Evolutionary conservation across 352 stramenopile species (phyloP), one percentile per base, ranked within the genome.

Genomic region (Phytopythium montanum): DNA sequence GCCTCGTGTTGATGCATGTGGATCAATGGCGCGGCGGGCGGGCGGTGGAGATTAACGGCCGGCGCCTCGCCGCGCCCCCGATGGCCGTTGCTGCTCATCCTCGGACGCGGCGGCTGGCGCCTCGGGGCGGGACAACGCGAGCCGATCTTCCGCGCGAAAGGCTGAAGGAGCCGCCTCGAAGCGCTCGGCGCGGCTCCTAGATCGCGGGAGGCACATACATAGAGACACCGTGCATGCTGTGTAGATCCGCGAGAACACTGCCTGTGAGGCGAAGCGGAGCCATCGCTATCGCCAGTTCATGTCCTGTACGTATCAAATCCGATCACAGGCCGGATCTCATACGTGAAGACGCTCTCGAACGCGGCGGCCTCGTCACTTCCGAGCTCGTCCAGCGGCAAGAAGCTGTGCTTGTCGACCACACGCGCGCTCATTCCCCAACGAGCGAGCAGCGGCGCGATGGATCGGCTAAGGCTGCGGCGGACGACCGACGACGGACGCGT

Each of bases 201-300:
- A 75, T 75, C 41, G 38, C 68, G 62, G 59, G 59, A 76, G 72
- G 41, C 28, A 79, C 71, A 79, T 16, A 58, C 28, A 79, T 68
- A 79, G 16, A 58, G 10, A 10, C 10, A 23, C n/a, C 21, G n/a
- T 52, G 45, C 21, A 29, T 61, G 33, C 48, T 46, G 21, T 52
- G 10, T 41, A 29, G 18, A 39, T 44, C 60, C 53, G 28, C 69
- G 74, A 80, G 64, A 84, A 66, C 77, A 25, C 60, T 10, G 53
- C 70, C 66, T 60, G 83, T 85, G 88, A 90, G 80, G 80, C 78
- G 78, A 90, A 88, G 60, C 78, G 88, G 78, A 90, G 76, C 64
- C 71, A 87, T 77, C 64, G 36, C 16, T 12, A 5, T 8, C n/a
- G 14, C 48, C 2, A 26, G 18, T 61, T 41, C 44, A 42, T 62